Conservation (phyloP, 2,329 filamentous ascomycete species). For the Penicillium sp. region DNA sequence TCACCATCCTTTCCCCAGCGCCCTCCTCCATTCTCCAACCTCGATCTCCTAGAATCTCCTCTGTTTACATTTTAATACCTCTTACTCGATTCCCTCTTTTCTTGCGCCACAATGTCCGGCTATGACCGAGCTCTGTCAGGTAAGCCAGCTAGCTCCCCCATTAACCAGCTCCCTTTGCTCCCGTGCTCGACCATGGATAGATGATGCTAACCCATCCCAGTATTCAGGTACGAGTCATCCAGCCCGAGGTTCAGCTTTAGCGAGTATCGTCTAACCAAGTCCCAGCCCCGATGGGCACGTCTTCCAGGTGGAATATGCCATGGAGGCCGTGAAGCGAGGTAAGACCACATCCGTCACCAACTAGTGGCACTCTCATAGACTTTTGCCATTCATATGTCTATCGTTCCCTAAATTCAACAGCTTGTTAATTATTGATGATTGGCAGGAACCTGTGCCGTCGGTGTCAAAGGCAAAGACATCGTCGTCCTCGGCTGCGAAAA, state of each 20-base stretch:
- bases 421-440: conserved; percentile 4
- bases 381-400: conserved; percentile 16
- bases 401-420: not conserved
- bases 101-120: conserved; percentile 63
- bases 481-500: conserved; percentile 98
- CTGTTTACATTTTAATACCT: not conserved
- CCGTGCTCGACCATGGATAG: conserved; percentile 17
- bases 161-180: conserved; percentile 29
- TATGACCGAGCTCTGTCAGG: conserved; percentile 99
- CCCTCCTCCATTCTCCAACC: conserved; percentile 7
- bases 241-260: conserved; percentile 12
- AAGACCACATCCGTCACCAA: conserved; percentile 21
- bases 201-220: conserved; percentile 51
- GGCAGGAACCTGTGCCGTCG: conserved; percentile 90
- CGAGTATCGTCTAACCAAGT: conserved; percentile 43
- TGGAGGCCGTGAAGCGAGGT: conserved; percentile 98
- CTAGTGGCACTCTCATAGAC: conserved; percentile 9
- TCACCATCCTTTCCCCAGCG: conserved; percentile 13
- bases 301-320: conserved; percentile 99
- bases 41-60: conserved; percentile 1
- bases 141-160: conserved; percentile 49
- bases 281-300: conserved; percentile 95
- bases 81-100: conserved; percentile 3
- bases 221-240: conserved; percentile 64
- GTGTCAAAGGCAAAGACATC: conserved; percentile 89